These are phyloP conservation scores for Testicularia cyperi DNA, from an alignment of 1,284 basidiomycete genomes.

Conservation along the genomic window DNA sequence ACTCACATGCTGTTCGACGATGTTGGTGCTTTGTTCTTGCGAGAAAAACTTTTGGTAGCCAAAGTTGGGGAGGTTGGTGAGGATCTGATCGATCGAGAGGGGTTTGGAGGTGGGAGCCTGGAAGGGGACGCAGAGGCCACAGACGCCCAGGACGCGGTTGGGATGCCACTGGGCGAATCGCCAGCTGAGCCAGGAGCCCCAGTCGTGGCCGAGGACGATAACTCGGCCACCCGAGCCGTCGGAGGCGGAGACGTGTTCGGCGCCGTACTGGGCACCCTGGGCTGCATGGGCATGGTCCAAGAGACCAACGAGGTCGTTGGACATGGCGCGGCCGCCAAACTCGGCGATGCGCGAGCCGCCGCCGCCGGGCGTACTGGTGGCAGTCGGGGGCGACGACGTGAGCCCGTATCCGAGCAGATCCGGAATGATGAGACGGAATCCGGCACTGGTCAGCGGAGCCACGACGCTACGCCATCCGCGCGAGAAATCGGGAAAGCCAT, in stretches of 20 bases:
- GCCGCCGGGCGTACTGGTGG: constrained; percentile 9
- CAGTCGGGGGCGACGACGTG: constrained; percentile 24
- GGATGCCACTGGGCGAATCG: constrained; percentile 40
- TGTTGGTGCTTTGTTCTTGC: constrained; percentile 40
- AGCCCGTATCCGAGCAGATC: constrained; percentile 48
- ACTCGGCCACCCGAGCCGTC: constrained; percentile 34
- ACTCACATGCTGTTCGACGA: constrained; percentile 38
- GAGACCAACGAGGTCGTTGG: constrained; percentile 42
- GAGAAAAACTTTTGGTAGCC: constrained; percentile 50
- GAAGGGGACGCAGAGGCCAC: constrained; percentile 42
- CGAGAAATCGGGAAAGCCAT: constrained; percentile 49
- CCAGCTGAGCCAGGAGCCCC: constrained; percentile 50
- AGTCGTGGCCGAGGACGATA: constrained; percentile 48
- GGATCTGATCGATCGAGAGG: constrained; percentile 27
- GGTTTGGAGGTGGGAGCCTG: constrained; percentile 25
- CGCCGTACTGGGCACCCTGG: constrained; percentile 28
- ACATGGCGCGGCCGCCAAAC: constrained; percentile 40
- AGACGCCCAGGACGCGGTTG: constrained; percentile 41
- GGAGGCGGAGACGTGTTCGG: constrained; percentile 13
- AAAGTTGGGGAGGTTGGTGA: constrained; percentile 36
- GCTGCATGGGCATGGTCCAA: constrained; percentile 38
- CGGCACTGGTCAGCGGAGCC: constrained; percentile 28
- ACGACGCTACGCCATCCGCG: constrained; percentile 36
- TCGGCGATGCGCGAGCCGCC: constrained; percentile 31
- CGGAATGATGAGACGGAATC: constrained; percentile 44